Conservation (phyloP, 169 alveolate genomes). For the Plasmodium malariae region DNA sequence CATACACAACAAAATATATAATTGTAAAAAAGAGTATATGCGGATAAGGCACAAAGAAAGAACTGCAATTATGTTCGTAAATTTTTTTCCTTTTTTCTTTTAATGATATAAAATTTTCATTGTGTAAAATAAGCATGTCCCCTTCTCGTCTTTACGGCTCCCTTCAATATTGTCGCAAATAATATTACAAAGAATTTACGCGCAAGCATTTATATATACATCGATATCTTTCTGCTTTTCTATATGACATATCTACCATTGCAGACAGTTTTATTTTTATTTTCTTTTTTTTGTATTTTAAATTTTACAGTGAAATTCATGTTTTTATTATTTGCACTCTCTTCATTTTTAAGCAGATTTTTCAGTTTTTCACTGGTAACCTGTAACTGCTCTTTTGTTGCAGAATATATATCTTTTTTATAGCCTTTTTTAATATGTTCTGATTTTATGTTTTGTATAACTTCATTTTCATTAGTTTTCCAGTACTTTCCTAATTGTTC, state of each 20-base stretch:
- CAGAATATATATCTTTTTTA: conserved; percentile 54
- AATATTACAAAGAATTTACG: too few relatives aligned
- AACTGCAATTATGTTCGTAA: not conserved
- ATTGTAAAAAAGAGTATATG: too few relatives aligned
- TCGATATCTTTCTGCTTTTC: conserved; percentile 3
- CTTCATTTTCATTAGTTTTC: conserved; percentile 66
- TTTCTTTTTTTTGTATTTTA: conserved; percentile 58
- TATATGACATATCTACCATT: conserved; percentile 71
- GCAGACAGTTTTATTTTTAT: conserved; percentile 32
- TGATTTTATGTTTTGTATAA: conserved; percentile 36
- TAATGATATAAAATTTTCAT: not conserved
- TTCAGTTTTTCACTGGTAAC: conserved; percentile 44
- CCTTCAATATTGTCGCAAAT: too few relatives aligned
- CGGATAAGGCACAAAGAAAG: not conserved
- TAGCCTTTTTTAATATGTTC: conserved; percentile 68
- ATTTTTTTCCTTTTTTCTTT: not conserved
- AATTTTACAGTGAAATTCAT: conserved; percentile 5
- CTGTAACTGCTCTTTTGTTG: conserved; percentile 50
- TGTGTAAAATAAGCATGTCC: not conserved
- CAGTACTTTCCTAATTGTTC: conserved; percentile 68
- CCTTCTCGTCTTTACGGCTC: not conserved
- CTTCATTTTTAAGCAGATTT: conserved; percentile 19
- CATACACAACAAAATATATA: too few relatives aligned
- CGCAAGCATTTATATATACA: too few relatives aligned
- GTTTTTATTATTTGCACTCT: not conserved